Conservation (phyloP, 1,139 yeast genomes). For the Geotrichum bryndzae region DNA sequence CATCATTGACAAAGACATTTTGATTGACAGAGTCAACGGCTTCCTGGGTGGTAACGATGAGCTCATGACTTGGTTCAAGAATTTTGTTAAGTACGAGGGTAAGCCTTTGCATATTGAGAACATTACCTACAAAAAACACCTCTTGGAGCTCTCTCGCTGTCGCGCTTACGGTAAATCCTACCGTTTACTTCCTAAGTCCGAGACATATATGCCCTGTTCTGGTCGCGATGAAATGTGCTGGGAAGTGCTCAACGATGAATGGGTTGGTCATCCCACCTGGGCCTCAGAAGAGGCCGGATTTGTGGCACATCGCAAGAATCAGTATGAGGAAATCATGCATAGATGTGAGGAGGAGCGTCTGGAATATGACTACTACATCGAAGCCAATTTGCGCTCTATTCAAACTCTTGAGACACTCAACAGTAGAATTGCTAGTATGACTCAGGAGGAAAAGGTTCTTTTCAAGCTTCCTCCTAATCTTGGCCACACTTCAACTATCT, state of each 20-base stretch:
- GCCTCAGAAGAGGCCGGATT: constrained; percentile 98
- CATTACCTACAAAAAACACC: constrained; percentile 82
- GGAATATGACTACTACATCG: constrained; percentile 93
- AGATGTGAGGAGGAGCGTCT: constrained; percentile 96
- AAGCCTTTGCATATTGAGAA: constrained; percentile 64
- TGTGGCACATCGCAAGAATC: constrained; percentile 95
- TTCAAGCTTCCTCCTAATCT: constrained; percentile 89
- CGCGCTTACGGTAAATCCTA: constrained; percentile 82
- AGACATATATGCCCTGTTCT: constrained; percentile 94
- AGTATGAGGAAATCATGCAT: constrained; percentile 90
- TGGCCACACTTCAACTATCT: constrained; percentile 82
- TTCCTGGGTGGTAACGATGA: constrained; percentile 79
- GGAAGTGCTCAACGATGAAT: constrained; percentile 96
- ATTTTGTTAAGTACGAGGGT: constrained; percentile 78
- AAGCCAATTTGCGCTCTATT: constrained; percentile 87
- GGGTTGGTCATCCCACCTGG: constrained; percentile 99
- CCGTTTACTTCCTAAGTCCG: constrained; percentile 86
- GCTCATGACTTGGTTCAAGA: constrained; percentile 82
- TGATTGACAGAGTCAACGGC: constrained; percentile 78
- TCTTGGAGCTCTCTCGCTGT: constrained; percentile 79
- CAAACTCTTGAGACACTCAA: constrained; percentile 95
- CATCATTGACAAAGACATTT: constrained; percentile 72
- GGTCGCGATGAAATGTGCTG: constrained; percentile 99
- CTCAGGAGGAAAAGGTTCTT: constrained; percentile 75
- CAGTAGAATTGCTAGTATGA: constrained; percentile 88